Conservation (phyloP, 176 grass and related monocot genomes). For the Stipa capillata region DNA sequence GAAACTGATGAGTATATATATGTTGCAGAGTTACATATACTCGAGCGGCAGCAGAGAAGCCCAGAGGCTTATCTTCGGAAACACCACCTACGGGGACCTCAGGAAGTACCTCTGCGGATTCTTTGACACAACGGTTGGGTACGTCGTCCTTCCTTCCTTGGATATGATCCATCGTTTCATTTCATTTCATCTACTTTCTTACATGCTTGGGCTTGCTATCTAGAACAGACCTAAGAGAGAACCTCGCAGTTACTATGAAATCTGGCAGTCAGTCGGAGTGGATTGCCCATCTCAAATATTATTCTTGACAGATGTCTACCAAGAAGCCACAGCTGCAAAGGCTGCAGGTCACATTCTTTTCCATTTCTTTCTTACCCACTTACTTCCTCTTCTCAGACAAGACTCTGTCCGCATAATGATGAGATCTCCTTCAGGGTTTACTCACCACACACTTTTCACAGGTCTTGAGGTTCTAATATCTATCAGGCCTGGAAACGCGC, state of each 20-base stretch:
- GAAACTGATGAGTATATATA: too few relatives aligned
- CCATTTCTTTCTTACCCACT: not conserved
- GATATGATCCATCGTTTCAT: slow-evolving; percentile 59
- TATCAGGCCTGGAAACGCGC: slow-evolving; percentile 66
- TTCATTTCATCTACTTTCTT: too few relatives aligned
- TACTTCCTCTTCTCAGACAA: not conserved
- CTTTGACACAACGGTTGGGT: slow-evolving; percentile 88
- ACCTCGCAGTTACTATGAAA: too few relatives aligned
- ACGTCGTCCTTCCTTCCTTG: slow-evolving; percentile 58
- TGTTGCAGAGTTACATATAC: slow-evolving; percentile 92
- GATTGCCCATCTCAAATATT: slow-evolving; percentile 73
- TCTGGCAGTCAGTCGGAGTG: slow-evolving; percentile 59
- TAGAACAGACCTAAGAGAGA: slow-evolving; percentile 63
- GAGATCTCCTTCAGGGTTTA: not conserved
- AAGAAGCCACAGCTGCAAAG: slow-evolving; percentile 74
- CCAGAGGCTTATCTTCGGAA: slow-evolving; percentile 78
- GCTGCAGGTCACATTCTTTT: slow-evolving; percentile 42
- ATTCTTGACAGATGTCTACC: slow-evolving; percentile 78
- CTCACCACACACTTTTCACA: slow-evolving; percentile 4
- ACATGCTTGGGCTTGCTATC: too few relatives aligned
- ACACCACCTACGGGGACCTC: slow-evolving; percentile 69
- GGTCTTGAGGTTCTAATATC: slow-evolving; percentile 73
- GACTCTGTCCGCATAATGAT: not conserved
- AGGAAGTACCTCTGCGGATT: slow-evolving; percentile 70
- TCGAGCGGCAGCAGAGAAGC: slow-evolving; percentile 95